Base-by-base conservation (phyloP, 257 asterid genomes). In the Lantana camara region DNA sequence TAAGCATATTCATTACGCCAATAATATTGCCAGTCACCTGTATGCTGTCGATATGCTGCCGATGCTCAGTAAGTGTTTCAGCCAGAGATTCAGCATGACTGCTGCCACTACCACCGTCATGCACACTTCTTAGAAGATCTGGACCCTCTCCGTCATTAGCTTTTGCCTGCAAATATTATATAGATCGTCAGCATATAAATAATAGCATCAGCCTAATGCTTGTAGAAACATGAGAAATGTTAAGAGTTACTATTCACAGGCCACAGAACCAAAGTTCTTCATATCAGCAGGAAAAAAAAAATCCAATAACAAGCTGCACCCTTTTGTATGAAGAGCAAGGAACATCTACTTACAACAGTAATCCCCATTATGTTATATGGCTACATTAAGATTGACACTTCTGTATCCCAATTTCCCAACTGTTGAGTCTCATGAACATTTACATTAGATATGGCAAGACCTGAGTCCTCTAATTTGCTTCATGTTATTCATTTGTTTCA, bases 81-180 rank as follows among this genome's bases (percentile, higher is more conserved):
- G 89, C 86, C 84, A 93, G 80, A 52, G 97, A 88, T 70, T 90
- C 97, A 21, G 97, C 88, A 79, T 93, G 99, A 74, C 95, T 85
- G 58, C 92, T 80, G 62, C 40, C 7, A 2, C 82, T 66, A 73
- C 85, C 83, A 70, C 84, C 86, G 66, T 87, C 90, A 67, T 80
- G 82, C 61, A 73, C 81, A 83, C 77, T 81, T 67, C 86, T 84
- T 27, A 93, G 84, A 78, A 93, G 96, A 74, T 86, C 96, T 14
- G 99, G 97, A 55, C 99, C 99, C 67, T 90, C 89, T 40, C 99
- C 99, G 57, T 88, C 95, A 69, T 93, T 93, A 78, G 90, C 69
- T 70, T 90, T 93, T 78, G 96, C 86, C 99, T 93, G 86, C 65
- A 73, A 68, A 27, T 35, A 67, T 38, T 54, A 12, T 38, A 41